Evolutionary conservation across 139 green algal species (phyloP).

Genomic region (Micromonas commoda): DNA sequence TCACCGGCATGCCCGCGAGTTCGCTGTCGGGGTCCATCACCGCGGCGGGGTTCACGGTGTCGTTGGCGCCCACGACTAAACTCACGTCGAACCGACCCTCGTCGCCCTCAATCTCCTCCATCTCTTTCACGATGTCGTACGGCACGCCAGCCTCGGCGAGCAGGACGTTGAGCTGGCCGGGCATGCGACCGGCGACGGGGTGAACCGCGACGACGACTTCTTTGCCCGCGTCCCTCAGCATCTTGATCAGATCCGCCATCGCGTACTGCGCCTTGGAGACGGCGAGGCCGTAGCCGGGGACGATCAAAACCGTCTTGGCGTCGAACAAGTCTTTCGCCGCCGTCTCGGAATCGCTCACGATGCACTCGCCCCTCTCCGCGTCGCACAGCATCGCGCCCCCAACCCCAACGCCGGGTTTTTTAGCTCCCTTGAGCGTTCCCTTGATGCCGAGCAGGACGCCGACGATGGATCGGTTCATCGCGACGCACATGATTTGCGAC

Average conservation of each 20-base stretch:
- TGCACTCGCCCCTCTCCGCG: conserved; percentile 30
- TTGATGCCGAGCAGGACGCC: conserved; percentile 44
- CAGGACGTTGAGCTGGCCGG: conserved; percentile 40
- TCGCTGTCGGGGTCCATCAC: conserved; percentile 26
- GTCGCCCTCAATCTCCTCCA: conserved; percentile 38
- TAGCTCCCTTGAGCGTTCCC: not conserved
- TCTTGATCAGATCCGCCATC: conserved; percentile 25
- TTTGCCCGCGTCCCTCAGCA: conserved; percentile 27
- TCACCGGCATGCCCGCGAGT: conserved; percentile 38
- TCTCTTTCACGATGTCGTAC: conserved; percentile 38
- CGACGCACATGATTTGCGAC: conserved; percentile 87
- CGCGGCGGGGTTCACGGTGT: conserved; percentile 39
- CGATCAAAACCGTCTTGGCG: conserved; percentile 37
- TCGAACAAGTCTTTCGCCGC: not conserved
- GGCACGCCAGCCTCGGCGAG: conserved; percentile 35
- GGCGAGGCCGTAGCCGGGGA: conserved; percentile 39
- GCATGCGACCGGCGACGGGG: conserved; percentile 36
- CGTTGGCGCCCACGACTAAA: conserved; percentile 39
- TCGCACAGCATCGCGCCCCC: conserved; percentile 2
- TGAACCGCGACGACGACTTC: conserved; percentile 37
- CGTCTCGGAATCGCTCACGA: not conserved
- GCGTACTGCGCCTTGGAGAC: conserved; percentile 34
- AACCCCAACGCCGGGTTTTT: not conserved
- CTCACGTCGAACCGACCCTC: conserved; percentile 20
- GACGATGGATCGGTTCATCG: conserved; percentile 78